phyloP scores from a whole-genome alignment of 179 eudicot species.

The Pouteria campechiana region DNA sequence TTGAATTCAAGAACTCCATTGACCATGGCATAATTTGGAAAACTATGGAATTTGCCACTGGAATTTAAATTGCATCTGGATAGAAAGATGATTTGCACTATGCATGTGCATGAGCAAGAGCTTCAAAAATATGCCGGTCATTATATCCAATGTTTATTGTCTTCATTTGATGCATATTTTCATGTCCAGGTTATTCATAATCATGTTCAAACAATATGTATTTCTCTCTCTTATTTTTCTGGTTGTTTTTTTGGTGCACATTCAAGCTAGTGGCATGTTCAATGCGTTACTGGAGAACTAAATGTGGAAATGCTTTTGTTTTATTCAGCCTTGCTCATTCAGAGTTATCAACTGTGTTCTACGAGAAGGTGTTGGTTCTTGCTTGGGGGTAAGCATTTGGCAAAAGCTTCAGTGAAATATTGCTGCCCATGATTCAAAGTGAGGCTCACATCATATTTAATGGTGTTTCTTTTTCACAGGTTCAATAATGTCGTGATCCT shows the following conservation, averaged over 20 bases:
- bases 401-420: background rate
- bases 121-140: no score
- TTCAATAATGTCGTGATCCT: constrained; percentile 54
- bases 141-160: background rate
- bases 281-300: background rate
- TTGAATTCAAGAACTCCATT: no score
- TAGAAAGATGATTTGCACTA: no score
- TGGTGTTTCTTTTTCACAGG: constrained; percentile 30
- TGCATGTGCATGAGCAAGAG: no score
- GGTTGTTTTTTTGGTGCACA: background rate
- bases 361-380: constrained; percentile 69
- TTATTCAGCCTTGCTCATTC: constrained; percentile 65
- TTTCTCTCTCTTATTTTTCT: background rate
- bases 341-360: constrained; percentile 69
- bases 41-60: no score
- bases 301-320: background rate
- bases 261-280: no score
- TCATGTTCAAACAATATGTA: background rate
- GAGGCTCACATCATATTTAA: no score
- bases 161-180: no score
- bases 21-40: no score
- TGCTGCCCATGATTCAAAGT: background rate
- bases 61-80: no score
- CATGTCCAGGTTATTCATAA: background rate
- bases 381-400: constrained; percentile 65